These are phyloP conservation scores for Thermothelomyces thermophilus DNA, from an alignment of 2,329 filamentous ascomycete species.

Conservation along the genomic window DNA sequence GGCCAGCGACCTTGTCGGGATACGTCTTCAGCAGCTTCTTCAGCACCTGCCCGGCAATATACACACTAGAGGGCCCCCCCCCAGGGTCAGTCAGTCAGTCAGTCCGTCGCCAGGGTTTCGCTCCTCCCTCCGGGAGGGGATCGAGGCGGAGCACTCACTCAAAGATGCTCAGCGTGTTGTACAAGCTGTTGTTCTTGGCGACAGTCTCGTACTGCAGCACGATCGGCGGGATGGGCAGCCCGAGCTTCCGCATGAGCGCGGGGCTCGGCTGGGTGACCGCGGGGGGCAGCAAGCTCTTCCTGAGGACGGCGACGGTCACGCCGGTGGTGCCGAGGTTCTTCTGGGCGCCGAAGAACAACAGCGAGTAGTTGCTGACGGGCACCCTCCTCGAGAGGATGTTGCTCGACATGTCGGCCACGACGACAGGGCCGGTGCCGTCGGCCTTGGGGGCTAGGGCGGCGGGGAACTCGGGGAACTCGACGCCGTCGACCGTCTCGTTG, in stretches of 20 bases:
- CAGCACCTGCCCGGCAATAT: conserved; percentile 71
- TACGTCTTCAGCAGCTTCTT: conserved; percentile 62
- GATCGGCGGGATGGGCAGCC: conserved; percentile 69
- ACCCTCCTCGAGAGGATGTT: conserved; percentile 83
- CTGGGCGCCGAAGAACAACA: conserved; percentile 88
- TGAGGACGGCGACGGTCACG: conserved; percentile 78
- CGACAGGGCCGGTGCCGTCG: conserved; percentile 61
- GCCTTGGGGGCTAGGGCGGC: conserved; percentile 50
- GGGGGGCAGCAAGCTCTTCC: conserved; percentile 71
- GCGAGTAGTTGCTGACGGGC: conserved; percentile 69
- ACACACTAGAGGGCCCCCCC: too few relatives aligned
- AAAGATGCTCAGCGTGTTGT: conserved; percentile 94
- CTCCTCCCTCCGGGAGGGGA: background rate
- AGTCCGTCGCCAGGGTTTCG: background rate
- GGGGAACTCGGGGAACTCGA: conserved; percentile 78
- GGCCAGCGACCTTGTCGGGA: conserved; percentile 65
- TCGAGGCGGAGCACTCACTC: conserved; percentile 44
- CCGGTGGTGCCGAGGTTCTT: conserved; percentile 89
- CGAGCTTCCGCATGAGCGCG: conserved; percentile 64
- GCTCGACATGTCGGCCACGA: conserved; percentile 89
- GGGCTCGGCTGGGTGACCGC: conserved; percentile 58
- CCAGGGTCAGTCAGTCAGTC: conserved; percentile 3
- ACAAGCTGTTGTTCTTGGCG: conserved; percentile 88
- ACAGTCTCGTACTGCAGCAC: conserved; percentile 79
- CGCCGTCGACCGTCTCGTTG: conserved; percentile 91